Base-by-base conservation (phyloP, 495 filamentous ascomycete genomes). In the Penicillium nucicola region DNA sequence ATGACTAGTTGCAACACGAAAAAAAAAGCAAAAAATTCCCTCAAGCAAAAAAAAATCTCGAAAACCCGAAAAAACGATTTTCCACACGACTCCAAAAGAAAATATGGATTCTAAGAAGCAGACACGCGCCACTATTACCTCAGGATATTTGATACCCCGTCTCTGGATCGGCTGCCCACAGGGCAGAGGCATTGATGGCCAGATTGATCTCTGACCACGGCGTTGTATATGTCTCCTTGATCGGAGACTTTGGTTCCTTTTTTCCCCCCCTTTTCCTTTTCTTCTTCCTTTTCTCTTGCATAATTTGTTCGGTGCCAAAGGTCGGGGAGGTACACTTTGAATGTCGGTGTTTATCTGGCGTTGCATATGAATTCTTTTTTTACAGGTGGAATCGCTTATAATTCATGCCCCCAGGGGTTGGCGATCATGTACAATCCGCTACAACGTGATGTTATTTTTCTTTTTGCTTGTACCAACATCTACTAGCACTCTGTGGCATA, bases 181-280 rank as follows among this genome's bases (percentile, higher is more conserved):
- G 55, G 52, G 52, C 40, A 51, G 25, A 38, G 50, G 55, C 61
- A 64, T 41, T 50, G 45, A 50, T 50, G 62, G 62, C 53, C 51
- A 57, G 52, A 39, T 44, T 25, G 6, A 15, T 34, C 39, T 43
- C 58, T 63, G 64, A 58, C 56, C 57, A 62, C 57, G 66, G 68
- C 66, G 68, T 73, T 71, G 60, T 68, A 65, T 57, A 70, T 62
- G 62, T 66, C 45, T 51, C 48, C 39, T 45, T 36, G 17, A 40
- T 50, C 38, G 54, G 52, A 55, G 54, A 59, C 55, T 59, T 55
- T 56, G 49, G 55, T 59, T 46, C 44, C 48, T 52, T 48, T 33
- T 42, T 30, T 45, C 37, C 42, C 22, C 34, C 22, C 33, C 31
- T 17, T 43, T 47, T 48, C 31, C 31, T 23, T 44, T 61, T 30